A percentile compares a stretch with the other conserved stretches of the same genome.
phyloP scores from a whole-genome alignment of 768 basidiomycete genomes.

The Xerocomellus intermedius region DNA sequence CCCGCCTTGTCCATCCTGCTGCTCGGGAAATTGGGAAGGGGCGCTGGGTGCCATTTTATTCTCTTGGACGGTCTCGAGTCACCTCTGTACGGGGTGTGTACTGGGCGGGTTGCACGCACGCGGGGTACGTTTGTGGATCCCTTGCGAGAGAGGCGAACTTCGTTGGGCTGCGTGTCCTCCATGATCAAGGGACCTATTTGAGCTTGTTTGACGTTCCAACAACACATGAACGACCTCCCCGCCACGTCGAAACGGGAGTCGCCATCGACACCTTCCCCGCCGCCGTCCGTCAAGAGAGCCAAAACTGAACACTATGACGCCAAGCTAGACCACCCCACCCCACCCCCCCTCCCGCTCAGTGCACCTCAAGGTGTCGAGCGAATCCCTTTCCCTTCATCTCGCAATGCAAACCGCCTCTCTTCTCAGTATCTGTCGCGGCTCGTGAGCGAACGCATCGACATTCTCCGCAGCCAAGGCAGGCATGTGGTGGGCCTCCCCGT shows the following conservation, averaged over 20 bases:
- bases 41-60: not conserved
- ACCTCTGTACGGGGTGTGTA: not conserved
- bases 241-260: constrained; percentile 13
- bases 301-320: constrained; percentile 17
- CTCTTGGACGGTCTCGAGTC: constrained; percentile 4
- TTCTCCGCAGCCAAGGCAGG: constrained; percentile 22
- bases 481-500: constrained; percentile 25
- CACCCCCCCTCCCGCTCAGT: constrained; percentile 18
- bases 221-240: constrained; percentile 15
- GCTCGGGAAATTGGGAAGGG: not conserved
- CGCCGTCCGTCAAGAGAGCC: constrained; percentile 16
- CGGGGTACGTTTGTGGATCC: constrained; percentile 30
- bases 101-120: constrained; percentile 14
- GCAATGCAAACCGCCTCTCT: constrained; percentile 9
- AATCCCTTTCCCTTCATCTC: constrained; percentile 17
- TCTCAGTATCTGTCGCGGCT: constrained; percentile 15
- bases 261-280: constrained; percentile 2
- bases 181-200: constrained; percentile 13
- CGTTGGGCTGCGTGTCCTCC: constrained; percentile 43
- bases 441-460: constrained; percentile 14
- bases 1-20: not conserved
- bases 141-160: constrained; percentile 36
- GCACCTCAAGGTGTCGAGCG: constrained; percentile 29
- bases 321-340: not conserved
- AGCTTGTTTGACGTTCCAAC: constrained; percentile 22